Evolutionary conservation across 805 yeast species (phyloP), one percentile per base, ranked within the genome.

Genomic region (Saturnispora diversa): DNA sequence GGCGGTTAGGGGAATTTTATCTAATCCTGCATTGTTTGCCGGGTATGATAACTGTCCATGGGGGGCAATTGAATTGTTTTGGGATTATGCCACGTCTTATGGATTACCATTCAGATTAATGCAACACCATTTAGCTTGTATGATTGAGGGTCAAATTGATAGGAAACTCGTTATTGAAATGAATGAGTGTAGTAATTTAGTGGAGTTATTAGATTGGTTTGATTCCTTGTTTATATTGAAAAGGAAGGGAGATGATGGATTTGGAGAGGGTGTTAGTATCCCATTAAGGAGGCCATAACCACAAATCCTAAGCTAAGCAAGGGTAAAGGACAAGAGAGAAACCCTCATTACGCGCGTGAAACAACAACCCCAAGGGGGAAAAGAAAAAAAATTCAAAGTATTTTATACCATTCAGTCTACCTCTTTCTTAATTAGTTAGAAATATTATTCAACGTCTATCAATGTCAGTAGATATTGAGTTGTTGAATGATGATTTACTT

Each of bases 1-100:
- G 98, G 81, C 97, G 2, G 98, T 84, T 1, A 65, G 98, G 46
- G 98, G 98, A 0, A 66, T 85, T 3, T 63, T 92, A 37, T 66
- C 74, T 22, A 92, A 92, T 57, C 98, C 98, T 0, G 94, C 88
- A 0, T 53, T 92, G 48, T 92, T 92, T 62, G 74, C 83, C 2
- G 95, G 94, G 0, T 73, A 59, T 53, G 64, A 65, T 0, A 66
- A 63, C 39, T 80, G 95, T 2, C 96, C 97, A 2, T 92, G 97
- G 97, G 75, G 80, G 6, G 90, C 94, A 6, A 64, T 92, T 5
- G 98, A 92, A 58, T 66, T 68, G 44, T 84, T 90, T 56, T 76
- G 87, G 83, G 80, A 84, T 52, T 75, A 79, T 48, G 74, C 84
- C 7, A 72, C 85, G 12, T 75, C 79, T 16, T 86, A 80, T 54